phyloP scores from a whole-genome alignment of 768 basidiomycete species.

The Clitopilus hobsonii region DNA sequence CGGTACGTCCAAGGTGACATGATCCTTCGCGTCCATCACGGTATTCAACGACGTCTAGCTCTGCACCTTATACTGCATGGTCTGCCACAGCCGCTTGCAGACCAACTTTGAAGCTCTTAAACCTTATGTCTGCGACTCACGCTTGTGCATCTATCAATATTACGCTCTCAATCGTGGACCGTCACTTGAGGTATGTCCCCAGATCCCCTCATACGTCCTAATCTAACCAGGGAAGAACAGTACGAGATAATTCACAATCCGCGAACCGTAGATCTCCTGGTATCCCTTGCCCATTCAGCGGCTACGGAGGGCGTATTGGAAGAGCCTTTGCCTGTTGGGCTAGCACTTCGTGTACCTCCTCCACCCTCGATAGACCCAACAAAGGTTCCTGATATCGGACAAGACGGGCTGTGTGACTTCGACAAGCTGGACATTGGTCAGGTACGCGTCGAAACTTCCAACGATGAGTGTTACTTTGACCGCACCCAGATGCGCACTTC shows the following conservation, averaged over 20 bases:
- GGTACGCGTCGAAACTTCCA: constrained; percentile 22
- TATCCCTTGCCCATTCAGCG: constrained; percentile 56
- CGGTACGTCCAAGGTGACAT: constrained; percentile 30
- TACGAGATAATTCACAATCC: constrained; percentile 69
- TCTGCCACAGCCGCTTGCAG: constrained; percentile 60
- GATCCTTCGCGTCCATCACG: background rate
- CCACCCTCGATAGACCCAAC: background rate
- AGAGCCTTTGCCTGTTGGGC: constrained; percentile 56
- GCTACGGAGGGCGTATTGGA: constrained; percentile 49
- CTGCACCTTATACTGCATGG: constrained; percentile 66
- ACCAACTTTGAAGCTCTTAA: constrained; percentile 57
- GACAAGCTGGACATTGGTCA: constrained; percentile 35
- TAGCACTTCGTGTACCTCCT: constrained; percentile 49
- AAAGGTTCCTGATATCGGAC: constrained; percentile 8
- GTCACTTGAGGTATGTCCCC: constrained; percentile 52
- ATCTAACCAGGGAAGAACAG: constrained; percentile 22
- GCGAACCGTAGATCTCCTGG: constrained; percentile 60
- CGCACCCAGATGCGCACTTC: constrained; percentile 38
- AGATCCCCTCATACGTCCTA: background rate
- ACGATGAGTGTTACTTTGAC: constrained; percentile 1
- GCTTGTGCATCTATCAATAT: constrained; percentile 68
- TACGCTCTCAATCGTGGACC: constrained; percentile 61
- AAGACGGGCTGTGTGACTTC: constrained; percentile 46
- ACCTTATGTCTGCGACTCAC: constrained; percentile 67
- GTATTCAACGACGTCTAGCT: constrained; percentile 31